Percentiles rank a stretch among this genome's conserved stretches.
Conservation (phyloP, 1,284 basidiomycete species). For the Boletellus deceptivus region DNA sequence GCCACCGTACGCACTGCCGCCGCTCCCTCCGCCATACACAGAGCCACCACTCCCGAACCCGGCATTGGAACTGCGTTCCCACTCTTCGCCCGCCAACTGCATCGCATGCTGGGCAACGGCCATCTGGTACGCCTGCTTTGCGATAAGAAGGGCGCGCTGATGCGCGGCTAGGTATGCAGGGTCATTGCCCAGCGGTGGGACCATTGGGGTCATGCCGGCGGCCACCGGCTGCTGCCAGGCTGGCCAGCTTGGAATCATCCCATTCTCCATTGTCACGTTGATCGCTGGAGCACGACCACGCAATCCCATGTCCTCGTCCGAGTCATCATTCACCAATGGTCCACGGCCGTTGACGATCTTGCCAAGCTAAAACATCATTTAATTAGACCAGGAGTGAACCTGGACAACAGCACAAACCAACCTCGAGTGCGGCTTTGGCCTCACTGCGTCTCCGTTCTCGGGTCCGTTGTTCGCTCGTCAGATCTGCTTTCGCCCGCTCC, state of each 20-base stretch:
- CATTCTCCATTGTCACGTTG: conserved; percentile 47
- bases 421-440: conserved; percentile 78
- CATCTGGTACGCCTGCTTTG: conserved; percentile 83
- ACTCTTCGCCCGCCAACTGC: conserved; percentile 77
- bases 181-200: conserved; percentile 40
- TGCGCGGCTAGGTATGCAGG: conserved; percentile 65
- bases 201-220: conserved; percentile 25
- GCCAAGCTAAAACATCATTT: conserved; percentile 53
- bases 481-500: conserved; percentile 34
- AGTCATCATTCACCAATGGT: conserved; percentile 52
- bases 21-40: conserved; percentile 34
- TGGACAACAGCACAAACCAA: conserved; percentile 34
- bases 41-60: conserved; percentile 38
- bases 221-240: conserved; percentile 33
- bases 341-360: conserved; percentile 76
- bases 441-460: conserved; percentile 69
- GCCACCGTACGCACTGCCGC: conserved; percentile 28
- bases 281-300: conserved; percentile 27
- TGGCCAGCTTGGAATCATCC: conserved; percentile 24
- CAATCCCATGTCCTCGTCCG: conserved; percentile 45
- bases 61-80: conserved; percentile 71
- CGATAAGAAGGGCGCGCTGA: conserved; percentile 76
- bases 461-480: conserved; percentile 49
- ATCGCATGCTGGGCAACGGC: conserved; percentile 84
- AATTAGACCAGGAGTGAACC: conserved; percentile 1